These are phyloP conservation scores for Dryadomyces quercivorus DNA, from an alignment of 2,329 filamentous ascomycete genomes.

Conservation along the genomic window DNA sequence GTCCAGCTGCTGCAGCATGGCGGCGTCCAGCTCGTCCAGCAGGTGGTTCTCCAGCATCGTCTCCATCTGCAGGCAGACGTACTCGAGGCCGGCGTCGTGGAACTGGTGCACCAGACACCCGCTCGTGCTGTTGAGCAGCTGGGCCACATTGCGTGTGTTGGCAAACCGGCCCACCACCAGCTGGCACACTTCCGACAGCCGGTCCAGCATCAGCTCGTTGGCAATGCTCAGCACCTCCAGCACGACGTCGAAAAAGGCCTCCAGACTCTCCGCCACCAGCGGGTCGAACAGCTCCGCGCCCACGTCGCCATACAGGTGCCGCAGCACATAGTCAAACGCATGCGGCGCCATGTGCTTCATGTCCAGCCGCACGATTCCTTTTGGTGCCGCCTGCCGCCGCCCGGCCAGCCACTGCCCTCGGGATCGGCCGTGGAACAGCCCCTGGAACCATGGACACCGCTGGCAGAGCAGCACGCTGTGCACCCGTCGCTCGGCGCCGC, in stretches of 20 bases:
- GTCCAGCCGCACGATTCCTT: slow-evolving; percentile 46
- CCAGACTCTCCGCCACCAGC: slow-evolving; percentile 56
- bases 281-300: slow-evolving; percentile 73
- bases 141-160: slow-evolving; percentile 75
- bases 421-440: slow-evolving; percentile 80
- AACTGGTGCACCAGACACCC: slow-evolving; percentile 75
- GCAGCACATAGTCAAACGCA: slow-evolving; percentile 68
- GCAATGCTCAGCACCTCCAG: slow-evolving; percentile 83
- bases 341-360: slow-evolving; percentile 64
- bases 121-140: slow-evolving; percentile 74
- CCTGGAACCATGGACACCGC: slow-evolving; percentile 85
- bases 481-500: slow-evolving; percentile 54
- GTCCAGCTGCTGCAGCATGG: slow-evolving; percentile 56
- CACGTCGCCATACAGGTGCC: slow-evolving; percentile 72
- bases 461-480: slow-evolving; percentile 73
- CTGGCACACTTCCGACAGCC: slow-evolving; percentile 83
- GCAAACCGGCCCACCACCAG: slow-evolving; percentile 70
- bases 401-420: slow-evolving; percentile 71
- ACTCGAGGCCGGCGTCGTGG: slow-evolving; percentile 79
- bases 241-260: slow-evolving; percentile 79
- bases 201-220: slow-evolving; percentile 91
- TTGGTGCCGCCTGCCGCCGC: slow-evolving; percentile 41
- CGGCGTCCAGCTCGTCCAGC: slow-evolving; percentile 69
- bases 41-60: slow-evolving; percentile 83
- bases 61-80: slow-evolving; percentile 84